These are phyloP conservation scores for Schizophyllum amplum DNA, from an alignment of 1,284 basidiomycete species.

Conservation along the genomic window DNA sequence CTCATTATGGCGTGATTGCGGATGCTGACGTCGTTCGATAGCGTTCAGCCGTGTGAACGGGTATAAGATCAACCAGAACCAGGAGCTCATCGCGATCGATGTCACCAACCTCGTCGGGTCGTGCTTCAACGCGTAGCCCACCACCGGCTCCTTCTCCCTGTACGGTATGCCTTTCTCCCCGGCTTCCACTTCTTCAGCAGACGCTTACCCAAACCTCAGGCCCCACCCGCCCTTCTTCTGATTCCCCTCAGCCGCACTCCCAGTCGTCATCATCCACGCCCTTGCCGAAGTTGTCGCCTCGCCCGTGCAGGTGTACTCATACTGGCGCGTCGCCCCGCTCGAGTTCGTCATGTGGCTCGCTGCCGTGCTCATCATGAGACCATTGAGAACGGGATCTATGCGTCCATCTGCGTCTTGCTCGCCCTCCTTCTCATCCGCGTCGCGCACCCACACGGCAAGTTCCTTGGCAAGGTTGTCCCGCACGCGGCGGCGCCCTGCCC, in stretches of 20 bases:
- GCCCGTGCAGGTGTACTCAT: slow-evolving; percentile 59
- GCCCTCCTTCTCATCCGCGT: slow-evolving; percentile 85
- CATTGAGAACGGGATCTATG: slow-evolving; percentile 95
- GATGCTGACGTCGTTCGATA: slow-evolving; percentile 22
- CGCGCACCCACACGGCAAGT: slow-evolving; percentile 86
- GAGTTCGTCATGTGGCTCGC: slow-evolving; percentile 90
- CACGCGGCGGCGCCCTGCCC: slow-evolving; percentile 16
- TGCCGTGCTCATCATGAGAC: slow-evolving; percentile 75
- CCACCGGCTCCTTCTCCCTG: slow-evolving; percentile 96
- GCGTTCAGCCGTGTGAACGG: slow-evolving; percentile 94
- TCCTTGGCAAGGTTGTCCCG: slow-evolving; percentile 73
- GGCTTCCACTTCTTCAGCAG: no score
- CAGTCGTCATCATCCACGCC: slow-evolving; percentile 94
- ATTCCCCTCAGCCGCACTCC: slow-evolving; percentile 75
- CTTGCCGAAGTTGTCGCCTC: slow-evolving; percentile 89
- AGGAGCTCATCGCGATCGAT: slow-evolving; percentile 96
- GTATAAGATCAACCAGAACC: slow-evolving; percentile 97
- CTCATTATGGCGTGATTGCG: slow-evolving; percentile 11
- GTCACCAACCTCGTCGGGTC: slow-evolving; percentile 83
- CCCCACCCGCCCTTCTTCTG: slow-evolving; percentile 82
- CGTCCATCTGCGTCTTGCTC: slow-evolving; percentile 74
- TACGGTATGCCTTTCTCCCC: slow-evolving; percentile 49
- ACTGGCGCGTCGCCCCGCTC: slow-evolving; percentile 91
- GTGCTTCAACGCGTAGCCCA: slow-evolving; percentile 88
- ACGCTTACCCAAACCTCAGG: no score